phyloP scores from a whole-genome alignment of 768 basidiomycete species.

The Boletales sp. region DNA sequence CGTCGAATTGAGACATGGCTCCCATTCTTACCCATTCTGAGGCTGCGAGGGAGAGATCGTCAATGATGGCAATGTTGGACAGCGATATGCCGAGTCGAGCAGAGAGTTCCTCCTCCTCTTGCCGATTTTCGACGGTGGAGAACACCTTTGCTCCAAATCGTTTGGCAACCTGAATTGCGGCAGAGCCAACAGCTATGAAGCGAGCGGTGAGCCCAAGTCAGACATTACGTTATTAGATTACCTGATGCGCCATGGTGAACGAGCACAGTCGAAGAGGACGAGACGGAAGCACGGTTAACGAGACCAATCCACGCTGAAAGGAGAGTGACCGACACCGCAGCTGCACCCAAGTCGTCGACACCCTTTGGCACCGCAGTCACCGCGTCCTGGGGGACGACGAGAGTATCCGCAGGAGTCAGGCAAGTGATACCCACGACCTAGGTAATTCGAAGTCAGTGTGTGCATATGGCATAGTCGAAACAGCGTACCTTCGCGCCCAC shows the following conservation, averaged over 20 bases:
- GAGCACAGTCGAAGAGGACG: constrained; percentile 20
- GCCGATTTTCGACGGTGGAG: constrained; percentile 16
- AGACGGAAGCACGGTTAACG: constrained; percentile 14
- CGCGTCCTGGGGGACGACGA: constrained; percentile 13
- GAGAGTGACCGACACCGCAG: constrained; percentile 18
- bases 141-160: constrained; percentile 19
- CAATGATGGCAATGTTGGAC: constrained; percentile 10
- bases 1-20: constrained; percentile 14
- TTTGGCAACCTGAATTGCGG: constrained; percentile 25
- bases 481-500: constrained; percentile 7
- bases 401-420: constrained; percentile 12
- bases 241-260: constrained; percentile 26
- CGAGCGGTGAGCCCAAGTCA: background rate
- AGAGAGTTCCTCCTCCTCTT: constrained; percentile 16
- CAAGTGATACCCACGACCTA: constrained; percentile 19
- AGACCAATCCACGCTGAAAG: constrained; percentile 28
- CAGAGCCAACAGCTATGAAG: constrained; percentile 18
- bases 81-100: constrained; percentile 5
- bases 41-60: constrained; percentile 6
- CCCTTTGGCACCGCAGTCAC: constrained; percentile 14
- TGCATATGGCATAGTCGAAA: background rate
- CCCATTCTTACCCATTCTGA: constrained; percentile 15
- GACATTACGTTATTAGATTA: background rate
- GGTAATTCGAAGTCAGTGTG: background rate
- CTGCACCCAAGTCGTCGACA: constrained; percentile 15